A percentile compares a stretch with the other conserved stretches of the same genome.
Evolutionary conservation across 208 protist species (phyloP).

Genomic region (Novymonas esmeraldas): DNA sequence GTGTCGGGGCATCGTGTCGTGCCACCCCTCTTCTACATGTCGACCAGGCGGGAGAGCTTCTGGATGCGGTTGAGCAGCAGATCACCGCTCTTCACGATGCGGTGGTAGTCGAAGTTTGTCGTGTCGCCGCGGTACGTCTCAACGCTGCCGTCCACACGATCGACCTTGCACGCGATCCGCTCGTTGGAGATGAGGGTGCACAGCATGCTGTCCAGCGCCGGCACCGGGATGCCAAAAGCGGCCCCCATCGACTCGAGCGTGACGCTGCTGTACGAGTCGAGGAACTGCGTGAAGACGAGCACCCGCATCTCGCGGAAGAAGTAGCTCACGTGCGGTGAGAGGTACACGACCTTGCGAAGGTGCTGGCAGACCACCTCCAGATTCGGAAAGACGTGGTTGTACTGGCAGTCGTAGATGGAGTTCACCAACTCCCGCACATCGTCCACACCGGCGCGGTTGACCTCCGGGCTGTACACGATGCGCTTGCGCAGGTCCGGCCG

Average conservation of each 20-base stretch:
- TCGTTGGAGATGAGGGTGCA: conserved; percentile 97
- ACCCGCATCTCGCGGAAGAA: conserved; percentile 98
- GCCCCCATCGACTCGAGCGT: conserved; percentile 95
- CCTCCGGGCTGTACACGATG: conserved; percentile 90
- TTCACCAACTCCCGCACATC: conserved; percentile 89
- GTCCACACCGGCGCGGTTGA: conserved; percentile 91
- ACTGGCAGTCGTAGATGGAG: conserved; percentile 97
- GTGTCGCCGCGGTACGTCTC: conserved; percentile 96
- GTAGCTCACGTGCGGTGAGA: conserved; percentile 94
- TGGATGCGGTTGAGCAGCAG: conserved; percentile 98
- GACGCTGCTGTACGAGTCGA: conserved; percentile 98
- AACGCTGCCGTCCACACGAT: conserved; percentile 97
- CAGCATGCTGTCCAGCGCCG: conserved; percentile 94
- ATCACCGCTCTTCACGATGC: conserved; percentile 97
- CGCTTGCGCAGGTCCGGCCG: conserved; percentile 90
- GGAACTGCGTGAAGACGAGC: conserved; percentile 97
- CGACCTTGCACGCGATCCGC: conserved; percentile 97
- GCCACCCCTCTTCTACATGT: conserved; percentile 52
- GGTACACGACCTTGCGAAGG: conserved; percentile 91
- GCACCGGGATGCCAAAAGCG: conserved; percentile 94
- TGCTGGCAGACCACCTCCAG: conserved; percentile 93
- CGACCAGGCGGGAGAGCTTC: conserved; percentile 98
- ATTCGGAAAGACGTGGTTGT: conserved; percentile 92
- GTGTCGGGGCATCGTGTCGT: no score
- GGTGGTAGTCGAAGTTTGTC: conserved; percentile 97